Conservation (phyloP, 2,329 filamentous ascomycete genomes). For the Colletotrichum acutatum region DNA sequence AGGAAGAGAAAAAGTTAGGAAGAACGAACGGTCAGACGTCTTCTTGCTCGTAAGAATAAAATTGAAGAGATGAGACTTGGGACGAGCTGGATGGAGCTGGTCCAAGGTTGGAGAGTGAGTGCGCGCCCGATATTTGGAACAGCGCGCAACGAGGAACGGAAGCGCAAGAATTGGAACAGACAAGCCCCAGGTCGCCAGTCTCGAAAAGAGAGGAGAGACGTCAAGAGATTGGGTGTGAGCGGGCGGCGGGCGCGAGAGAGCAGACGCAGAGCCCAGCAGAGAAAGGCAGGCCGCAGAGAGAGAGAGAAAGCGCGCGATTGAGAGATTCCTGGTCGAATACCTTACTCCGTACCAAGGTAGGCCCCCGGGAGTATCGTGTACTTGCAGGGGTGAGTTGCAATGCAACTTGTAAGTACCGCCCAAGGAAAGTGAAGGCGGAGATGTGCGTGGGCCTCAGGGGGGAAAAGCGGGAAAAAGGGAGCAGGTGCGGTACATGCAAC, state of each 20-base stretch:
- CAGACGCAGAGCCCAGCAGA: background rate
- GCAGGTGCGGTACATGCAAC: conserved; percentile 30
- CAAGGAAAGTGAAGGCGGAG: conserved; percentile 32
- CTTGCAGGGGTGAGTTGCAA: conserved; percentile 27
- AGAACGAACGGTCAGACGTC: conserved; percentile 31
- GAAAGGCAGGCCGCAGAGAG: background rate
- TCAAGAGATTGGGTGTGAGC: background rate
- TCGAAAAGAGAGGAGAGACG: background rate
- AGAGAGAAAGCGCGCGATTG: background rate
- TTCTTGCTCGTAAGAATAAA: conserved; percentile 33
- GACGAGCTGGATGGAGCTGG: conserved; percentile 30
- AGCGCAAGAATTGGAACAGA: conserved; percentile 20
- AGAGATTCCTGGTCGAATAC: background rate
- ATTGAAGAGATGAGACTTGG: conserved; percentile 40
- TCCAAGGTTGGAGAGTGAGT: conserved; percentile 22
- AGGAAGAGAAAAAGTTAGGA: conserved; percentile 8
- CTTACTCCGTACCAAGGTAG: background rate
- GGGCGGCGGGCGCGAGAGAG: background rate
- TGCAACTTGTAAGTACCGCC: conserved; percentile 34
- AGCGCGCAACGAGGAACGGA: conserved; percentile 13
- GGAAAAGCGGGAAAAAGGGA: conserved; percentile 29
- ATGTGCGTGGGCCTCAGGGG: conserved; percentile 31
- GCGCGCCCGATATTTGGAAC: conserved; percentile 31
- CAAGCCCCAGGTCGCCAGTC: background rate
- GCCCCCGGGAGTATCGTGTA: conserved; percentile 27